Percentiles rank a stretch among this genome's conserved stretches.
These are phyloP conservation scores for Suillus tomentosus DNA, from an alignment of 768 basidiomycete species.

Conservation along the genomic window DNA sequence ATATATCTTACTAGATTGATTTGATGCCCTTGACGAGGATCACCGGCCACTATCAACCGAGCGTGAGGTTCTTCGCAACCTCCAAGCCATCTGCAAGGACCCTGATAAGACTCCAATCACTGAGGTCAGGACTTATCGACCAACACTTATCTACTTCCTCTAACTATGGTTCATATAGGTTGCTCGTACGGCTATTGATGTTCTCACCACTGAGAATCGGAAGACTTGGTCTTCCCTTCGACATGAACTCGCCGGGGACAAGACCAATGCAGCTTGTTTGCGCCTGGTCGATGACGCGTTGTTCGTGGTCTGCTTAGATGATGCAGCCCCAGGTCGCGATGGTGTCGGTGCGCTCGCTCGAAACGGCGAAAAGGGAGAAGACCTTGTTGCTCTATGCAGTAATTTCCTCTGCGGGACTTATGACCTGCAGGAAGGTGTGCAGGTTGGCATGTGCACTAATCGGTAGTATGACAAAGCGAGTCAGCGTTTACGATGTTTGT, in stretches of 20 bases:
- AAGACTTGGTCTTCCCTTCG: constrained; percentile 88
- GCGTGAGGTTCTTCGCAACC: constrained; percentile 83
- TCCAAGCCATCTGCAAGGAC: constrained; percentile 87
- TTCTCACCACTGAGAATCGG: constrained; percentile 92
- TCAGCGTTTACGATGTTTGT: background rate
- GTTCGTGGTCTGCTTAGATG: constrained; percentile 93
- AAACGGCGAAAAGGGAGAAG: constrained; percentile 44
- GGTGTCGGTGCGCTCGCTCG: constrained; percentile 14
- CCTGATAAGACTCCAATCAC: constrained; percentile 81
- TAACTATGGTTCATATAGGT: constrained; percentile 45
- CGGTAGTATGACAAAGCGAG: constrained; percentile 91
- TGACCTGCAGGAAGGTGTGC: constrained; percentile 76
- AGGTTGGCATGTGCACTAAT: constrained; percentile 95
- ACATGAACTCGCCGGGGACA: constrained; percentile 62
- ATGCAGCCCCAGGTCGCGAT: constrained; percentile 48
- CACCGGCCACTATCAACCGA: constrained; percentile 85
- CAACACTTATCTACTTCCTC: background rate
- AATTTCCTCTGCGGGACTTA: constrained; percentile 96
- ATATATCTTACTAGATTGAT: constrained; percentile 69
- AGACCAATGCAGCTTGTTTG: constrained; percentile 79
- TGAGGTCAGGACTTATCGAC: constrained; percentile 40
- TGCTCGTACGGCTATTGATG: constrained; percentile 83
- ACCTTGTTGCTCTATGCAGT: constrained; percentile 77
- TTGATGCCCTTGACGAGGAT: constrained; percentile 85
- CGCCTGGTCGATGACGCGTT: constrained; percentile 86